Base-by-base conservation (phyloP, 1,139 yeast genomes). In the Hanseniaspora uvarum region DNA sequence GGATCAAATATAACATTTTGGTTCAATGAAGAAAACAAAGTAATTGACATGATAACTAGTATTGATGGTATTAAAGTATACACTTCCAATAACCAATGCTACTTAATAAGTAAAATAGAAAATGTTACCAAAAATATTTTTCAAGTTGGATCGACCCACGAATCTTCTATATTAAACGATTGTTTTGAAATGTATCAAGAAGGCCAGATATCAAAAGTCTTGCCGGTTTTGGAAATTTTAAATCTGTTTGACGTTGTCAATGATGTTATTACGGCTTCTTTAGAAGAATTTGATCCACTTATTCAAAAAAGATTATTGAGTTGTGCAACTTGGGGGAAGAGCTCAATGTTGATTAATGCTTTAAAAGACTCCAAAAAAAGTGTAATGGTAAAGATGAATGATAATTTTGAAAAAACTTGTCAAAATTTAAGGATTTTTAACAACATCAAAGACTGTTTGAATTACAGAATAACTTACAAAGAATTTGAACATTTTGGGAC, bases 261-360 rank as follows among this genome's bases (percentile, higher is more conserved):
- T 37, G 78, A 77, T 26, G 86, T 96, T 63, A 74, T 89, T 11
- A 70, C 75, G 3, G 94, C 94, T 0, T 85, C 96, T 0, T 68
- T 81, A 7, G 82, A 81, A 53, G 97, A 89, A 61, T 80, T 86
- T 61, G 85, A 81, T 57, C 76, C 84, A 0, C 71, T 73, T 52
- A 78, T 92, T 83, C 98, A 92, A 62, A 88, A 88, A 64, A 78
- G 77, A 55, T 71, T 92, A 4, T 68, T 92, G 34, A 75, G 79
- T 57, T 95, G 96, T 0, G 96, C 92, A 0, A 74, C 87, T 0
- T 86, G 89, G 68, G 98, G 96, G 0, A 92, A 89, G 64, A 60
- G 63, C 11, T 75, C 86, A 0, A 79, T 84, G 41, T 65, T 77
- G 10, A 39, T 51, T 14, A 37, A 31, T 11, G 44, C 44, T 7